A percentile compares a stretch with the other conserved stretches of the same genome.
phyloP scores from a whole-genome alignment of 352 stramenopile species.

The Phytopythium oedochilum region DNA sequence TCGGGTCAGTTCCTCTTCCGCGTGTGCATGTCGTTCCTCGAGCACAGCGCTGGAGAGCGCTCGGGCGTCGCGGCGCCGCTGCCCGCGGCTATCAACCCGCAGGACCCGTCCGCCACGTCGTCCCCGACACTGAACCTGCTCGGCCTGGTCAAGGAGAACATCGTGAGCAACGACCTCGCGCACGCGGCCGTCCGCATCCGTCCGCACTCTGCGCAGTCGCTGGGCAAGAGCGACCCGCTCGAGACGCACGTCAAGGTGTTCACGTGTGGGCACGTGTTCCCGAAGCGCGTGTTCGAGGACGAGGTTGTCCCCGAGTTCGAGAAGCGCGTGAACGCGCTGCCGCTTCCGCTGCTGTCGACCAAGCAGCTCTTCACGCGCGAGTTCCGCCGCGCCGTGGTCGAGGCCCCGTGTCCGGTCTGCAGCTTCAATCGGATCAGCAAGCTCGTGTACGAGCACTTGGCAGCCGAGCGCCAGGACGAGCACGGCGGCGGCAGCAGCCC shows the following conservation, averaged over 20 bases:
- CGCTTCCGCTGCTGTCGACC: constrained; percentile 53
- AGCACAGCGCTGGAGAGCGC: constrained; percentile 17
- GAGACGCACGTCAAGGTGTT: constrained; percentile 87
- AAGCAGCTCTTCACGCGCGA: constrained; percentile 61
- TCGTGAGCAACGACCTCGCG: constrained; percentile 67
- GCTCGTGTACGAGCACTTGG: constrained; percentile 35
- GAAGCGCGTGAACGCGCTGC: constrained; percentile 65
- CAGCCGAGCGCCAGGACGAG: background rate
- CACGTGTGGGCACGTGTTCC: constrained; percentile 78
- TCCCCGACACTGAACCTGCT: constrained; percentile 34
- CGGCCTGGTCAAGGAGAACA: constrained; percentile 70
- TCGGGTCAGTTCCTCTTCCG: constrained; percentile 80
- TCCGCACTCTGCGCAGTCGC: constrained; percentile 54
- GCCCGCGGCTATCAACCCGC: constrained; percentile 1
- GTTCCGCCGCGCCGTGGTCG: constrained; percentile 52
- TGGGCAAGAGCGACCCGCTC: constrained; percentile 80
- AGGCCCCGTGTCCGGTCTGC: constrained; percentile 79
- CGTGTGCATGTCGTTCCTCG: constrained; percentile 58
- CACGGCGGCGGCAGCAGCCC: background rate
- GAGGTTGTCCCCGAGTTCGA: constrained; percentile 81
- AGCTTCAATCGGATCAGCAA: constrained; percentile 77
- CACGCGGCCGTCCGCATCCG: constrained; percentile 41
- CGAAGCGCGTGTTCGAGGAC: constrained; percentile 84
- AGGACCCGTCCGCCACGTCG: background rate
- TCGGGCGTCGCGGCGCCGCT: background rate